Evolutionary conservation across 1,284 basidiomycete species (phyloP), one percentile per base, ranked within the genome.

Genomic region (Hortiboletus rubellus): DNA sequence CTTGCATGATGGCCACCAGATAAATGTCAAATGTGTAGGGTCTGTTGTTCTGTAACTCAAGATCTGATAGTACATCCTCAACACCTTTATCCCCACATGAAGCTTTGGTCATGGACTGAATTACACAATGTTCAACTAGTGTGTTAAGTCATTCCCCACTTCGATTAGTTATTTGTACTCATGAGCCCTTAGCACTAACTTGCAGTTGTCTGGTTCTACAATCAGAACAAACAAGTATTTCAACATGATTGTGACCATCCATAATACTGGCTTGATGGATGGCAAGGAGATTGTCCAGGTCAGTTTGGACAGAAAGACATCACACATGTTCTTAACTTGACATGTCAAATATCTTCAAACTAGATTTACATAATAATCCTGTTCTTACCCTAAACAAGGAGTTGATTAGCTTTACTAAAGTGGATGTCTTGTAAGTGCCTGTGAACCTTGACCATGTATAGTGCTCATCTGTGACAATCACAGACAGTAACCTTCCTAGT

Each of bases 291-390:
- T 69, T 11, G 53, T 69, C 1, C 65, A 66, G 60, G 65, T 59
- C 17, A 51, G 50, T 54, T 45, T 2, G 1, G 12, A 37, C 17
- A 14, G 3, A 7, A n/a, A 38, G 9, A 42, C 9, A 10, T 46
- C 5, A 10, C 10, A 5, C 12, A 27, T 15, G 12, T 31, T 52
- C 17, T 34, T 34, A 15, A 49, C 9, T 24, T 51, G 17, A 63
- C 22, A 7, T 34, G 14, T 37, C 18, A 15, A 47, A 30, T 7
- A 3, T 36, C 36, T 5, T 7, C 10, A 1, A 9, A 47, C 37
- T 82, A 87, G 79, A 81, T 88, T 1, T 89, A 89, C 68, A 69
- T 81, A 48, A 86, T 81, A 82, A 80, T 59, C 85, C 84, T 5
- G 81, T 86, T 5, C 85, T 86, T 17, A 87, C 85, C 0, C 81